phyloP scores from a whole-genome alignment of 2,329 filamentous ascomycete species.

The Aspergillus aculeatinus region DNA sequence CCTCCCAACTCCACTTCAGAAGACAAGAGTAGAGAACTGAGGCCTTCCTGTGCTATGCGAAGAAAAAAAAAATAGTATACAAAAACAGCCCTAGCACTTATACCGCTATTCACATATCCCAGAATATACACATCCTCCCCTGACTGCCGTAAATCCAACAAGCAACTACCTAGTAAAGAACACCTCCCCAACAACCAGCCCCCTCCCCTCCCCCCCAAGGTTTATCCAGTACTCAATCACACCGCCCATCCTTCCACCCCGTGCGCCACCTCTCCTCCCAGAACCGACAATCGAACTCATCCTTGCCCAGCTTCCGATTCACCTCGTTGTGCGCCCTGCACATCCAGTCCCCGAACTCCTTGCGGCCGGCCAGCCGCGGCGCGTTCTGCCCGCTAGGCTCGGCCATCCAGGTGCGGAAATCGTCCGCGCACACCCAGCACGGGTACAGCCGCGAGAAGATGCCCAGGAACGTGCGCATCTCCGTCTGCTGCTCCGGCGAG shows the following conservation, averaged over 20 bases:
- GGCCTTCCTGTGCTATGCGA: neutral
- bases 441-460: slow-evolving; percentile 87
- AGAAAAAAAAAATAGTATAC: too few species aligned
- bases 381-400: slow-evolving; percentile 58
- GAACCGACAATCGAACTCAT: slow-evolving; percentile 78
- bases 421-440: slow-evolving; percentile 92
- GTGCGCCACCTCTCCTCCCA: slow-evolving; percentile 97
- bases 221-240: slow-evolving; percentile 47
- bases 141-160: too few species aligned
- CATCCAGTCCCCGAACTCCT: slow-evolving; percentile 51
- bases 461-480: slow-evolving; percentile 74
- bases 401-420: slow-evolving; percentile 80
- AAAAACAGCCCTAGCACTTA: neutral
- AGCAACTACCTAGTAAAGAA: too few species aligned
- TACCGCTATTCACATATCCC: too few species aligned
- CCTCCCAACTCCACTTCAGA: too few species aligned
- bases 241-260: slow-evolving; percentile 71
- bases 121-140: too few species aligned
- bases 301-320: slow-evolving; percentile 78
- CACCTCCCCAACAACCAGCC: too few species aligned
- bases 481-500: slow-evolving; percentile 65
- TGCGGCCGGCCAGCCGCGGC: slow-evolving; percentile 57
- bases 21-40: neutral
- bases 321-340: slow-evolving; percentile 53
- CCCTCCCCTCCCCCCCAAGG: too few species aligned